Percentiles rank a stretch among this genome's conserved stretches.
Conservation (phyloP, 148 eudicot species). For the Nepenthes gracilis region DNA sequence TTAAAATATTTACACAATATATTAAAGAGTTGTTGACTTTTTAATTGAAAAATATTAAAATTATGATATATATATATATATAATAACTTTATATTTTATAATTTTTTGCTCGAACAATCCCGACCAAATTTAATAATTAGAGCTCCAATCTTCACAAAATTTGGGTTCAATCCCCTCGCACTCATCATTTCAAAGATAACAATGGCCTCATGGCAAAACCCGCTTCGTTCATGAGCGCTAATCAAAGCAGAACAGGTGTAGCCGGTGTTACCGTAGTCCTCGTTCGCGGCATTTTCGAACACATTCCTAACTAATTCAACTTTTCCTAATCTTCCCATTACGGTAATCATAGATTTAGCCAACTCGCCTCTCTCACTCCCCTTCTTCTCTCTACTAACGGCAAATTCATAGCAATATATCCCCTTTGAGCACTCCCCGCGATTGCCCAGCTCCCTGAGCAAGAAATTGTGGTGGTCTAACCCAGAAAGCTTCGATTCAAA, state of each 20-base stretch:
- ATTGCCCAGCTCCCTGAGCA: conserved; percentile 78
- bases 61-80: too few relatives aligned
- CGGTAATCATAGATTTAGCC: conserved; percentile 87
- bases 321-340: conserved; percentile 83
- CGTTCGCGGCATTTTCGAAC: conserved; percentile 54
- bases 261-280: conserved; percentile 85
- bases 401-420: conserved; percentile 58
- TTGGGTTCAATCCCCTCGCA: conserved; percentile 60
- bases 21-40: too few relatives aligned
- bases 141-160: conserved; percentile 35
- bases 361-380: conserved; percentile 62
- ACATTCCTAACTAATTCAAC: conserved; percentile 60
- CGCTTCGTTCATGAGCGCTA: conserved; percentile 79
- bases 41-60: too few relatives aligned
- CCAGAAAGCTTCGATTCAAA: conserved; percentile 45
- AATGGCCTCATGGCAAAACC: conserved; percentile 60
- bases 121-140: too few relatives aligned
- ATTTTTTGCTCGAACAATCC: too few relatives aligned
- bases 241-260: conserved; percentile 84
- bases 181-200: conserved; percentile 67
- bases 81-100: too few relatives aligned
- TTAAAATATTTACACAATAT: too few relatives aligned
- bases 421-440: conserved; percentile 55
- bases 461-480: conserved; percentile 66
- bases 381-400: conserved; percentile 39